A percentile compares a stretch with the other conserved stretches of the same genome.
phyloP scores from a whole-genome alignment of 192 early-diverging fungal species.

The Gaertneriomyces sp. region DNA sequence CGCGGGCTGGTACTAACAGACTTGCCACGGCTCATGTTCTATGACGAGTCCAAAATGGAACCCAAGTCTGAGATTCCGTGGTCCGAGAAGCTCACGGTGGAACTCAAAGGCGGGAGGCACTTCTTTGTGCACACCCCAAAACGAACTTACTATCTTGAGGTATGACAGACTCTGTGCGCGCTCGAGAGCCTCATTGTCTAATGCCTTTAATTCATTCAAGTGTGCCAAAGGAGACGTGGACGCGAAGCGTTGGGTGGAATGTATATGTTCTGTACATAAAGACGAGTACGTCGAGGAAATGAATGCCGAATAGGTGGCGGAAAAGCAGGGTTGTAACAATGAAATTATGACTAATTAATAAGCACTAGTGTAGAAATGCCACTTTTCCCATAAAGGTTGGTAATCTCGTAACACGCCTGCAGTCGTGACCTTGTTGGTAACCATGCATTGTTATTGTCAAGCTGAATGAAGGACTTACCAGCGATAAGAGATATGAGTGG shows the following conservation, averaged over 20 bases:
- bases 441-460: too few relatives aligned
- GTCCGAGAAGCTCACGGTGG: constrained; percentile 52
- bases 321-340: neutral
- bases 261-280: too few relatives aligned
- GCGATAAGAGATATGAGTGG: constrained; percentile 74
- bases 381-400: constrained; percentile 82
- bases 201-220: too few relatives aligned
- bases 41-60: constrained; percentile 53
- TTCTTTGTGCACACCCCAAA: constrained; percentile 59
- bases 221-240: too few relatives aligned
- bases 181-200: too few relatives aligned
- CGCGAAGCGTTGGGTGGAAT: too few relatives aligned
- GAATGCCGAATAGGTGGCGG: neutral
- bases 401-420: constrained; percentile 73
- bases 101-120: constrained; percentile 56
- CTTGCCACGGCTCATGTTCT: constrained; percentile 60
- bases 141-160: constrained; percentile 39
- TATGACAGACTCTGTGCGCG: neutral
- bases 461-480: constrained; percentile 31
- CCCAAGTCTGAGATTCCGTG: constrained; percentile 61
- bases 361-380: constrained; percentile 82
- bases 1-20: constrained; percentile 66
- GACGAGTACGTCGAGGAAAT: neutral
- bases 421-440: neutral
- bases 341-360: constrained; percentile 12